These are phyloP conservation scores for Bacterosira constricta DNA, from an alignment of 108 stramenopile genomes.

Conservation along the genomic window DNA sequence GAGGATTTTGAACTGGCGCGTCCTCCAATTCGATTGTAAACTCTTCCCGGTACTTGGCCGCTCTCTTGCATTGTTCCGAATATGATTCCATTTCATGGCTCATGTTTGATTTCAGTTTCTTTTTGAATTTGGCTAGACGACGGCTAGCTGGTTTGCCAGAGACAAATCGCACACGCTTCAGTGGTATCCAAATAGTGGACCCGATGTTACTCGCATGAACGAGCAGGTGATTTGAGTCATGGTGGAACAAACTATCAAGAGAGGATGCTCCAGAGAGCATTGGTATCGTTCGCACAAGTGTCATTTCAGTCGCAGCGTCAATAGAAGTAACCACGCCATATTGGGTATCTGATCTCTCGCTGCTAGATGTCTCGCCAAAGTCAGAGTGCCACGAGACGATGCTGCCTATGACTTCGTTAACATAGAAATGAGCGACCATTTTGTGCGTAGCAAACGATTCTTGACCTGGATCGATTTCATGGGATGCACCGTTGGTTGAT, in stretches of 20 bases:
- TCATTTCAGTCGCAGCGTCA: conserved; percentile 5
- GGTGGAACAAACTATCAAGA: not conserved
- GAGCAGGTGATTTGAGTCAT: conserved; percentile 1
- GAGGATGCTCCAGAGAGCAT: conserved; percentile 4
- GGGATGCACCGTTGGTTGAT: not conserved
- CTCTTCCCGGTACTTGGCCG: conserved; percentile 1
- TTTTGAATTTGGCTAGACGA: not conserved
- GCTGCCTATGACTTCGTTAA: conserved; percentile 29
- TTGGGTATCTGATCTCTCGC: not conserved
- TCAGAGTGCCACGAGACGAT: conserved; percentile 25
- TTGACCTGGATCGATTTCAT: not conserved
- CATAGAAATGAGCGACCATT: conserved; percentile 3
- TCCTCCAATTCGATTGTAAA: conserved; percentile 11
- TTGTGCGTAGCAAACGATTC: not conserved
- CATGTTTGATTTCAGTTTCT: conserved; percentile 6
- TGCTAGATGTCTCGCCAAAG: not conserved
- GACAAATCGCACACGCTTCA: conserved; percentile 16
- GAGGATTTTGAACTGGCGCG: too few relatives aligned
- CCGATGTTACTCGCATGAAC: conserved; percentile 16
- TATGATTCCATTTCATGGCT: conserved; percentile 9
- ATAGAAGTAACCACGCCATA: conserved; percentile 33
- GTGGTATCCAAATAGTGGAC: conserved; percentile 23
- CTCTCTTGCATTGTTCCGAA: not conserved
- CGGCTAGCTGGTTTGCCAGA: conserved; percentile 3
- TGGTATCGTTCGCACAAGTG: conserved; percentile 26